Conservation (phyloP, 1,284 basidiomycete genomes). For the Acaromyces ingoldii region DNA sequence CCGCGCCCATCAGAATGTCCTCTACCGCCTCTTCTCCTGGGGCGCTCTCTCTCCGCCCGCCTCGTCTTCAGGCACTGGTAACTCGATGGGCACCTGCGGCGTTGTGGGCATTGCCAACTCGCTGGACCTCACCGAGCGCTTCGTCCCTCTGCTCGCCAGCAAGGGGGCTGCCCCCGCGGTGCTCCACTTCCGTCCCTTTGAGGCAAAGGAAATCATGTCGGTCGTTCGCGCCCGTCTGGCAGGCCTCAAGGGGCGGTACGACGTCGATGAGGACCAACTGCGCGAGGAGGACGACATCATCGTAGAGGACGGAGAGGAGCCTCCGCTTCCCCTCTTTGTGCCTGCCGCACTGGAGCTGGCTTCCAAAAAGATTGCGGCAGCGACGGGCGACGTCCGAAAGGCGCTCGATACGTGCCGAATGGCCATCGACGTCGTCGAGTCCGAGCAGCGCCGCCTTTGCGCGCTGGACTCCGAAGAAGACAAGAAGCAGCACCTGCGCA, state of each 20-base stretch:
- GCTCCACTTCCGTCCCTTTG: slow-evolving; percentile 53
- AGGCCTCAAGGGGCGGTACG: slow-evolving; percentile 32
- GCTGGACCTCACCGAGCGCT: slow-evolving; percentile 45
- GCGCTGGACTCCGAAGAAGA: slow-evolving; percentile 9
- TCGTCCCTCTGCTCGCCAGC: slow-evolving; percentile 43
- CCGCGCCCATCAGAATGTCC: slow-evolving; percentile 45
- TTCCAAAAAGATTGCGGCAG: slow-evolving; percentile 52
- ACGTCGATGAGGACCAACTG: neutral
- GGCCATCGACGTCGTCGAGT: slow-evolving; percentile 50
- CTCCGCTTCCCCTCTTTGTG: slow-evolving; percentile 44
- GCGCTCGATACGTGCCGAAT: slow-evolving; percentile 51
- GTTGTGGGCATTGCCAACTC: slow-evolving; percentile 44
- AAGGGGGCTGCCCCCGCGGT: slow-evolving; percentile 46
- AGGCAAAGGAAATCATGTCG: slow-evolving; percentile 48
- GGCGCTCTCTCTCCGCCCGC: slow-evolving; percentile 36
- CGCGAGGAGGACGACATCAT: neutral
- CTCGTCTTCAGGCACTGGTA: neutral
- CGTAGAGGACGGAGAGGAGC: neutral
- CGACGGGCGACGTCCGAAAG: slow-evolving; percentile 52
- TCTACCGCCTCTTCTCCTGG: slow-evolving; percentile 51
- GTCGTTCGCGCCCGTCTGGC: slow-evolving; percentile 50
- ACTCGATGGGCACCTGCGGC: slow-evolving; percentile 13
- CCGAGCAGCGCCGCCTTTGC: slow-evolving; percentile 28
- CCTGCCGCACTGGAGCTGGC: slow-evolving; percentile 51
- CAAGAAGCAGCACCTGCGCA: slow-evolving; percentile 16